Percentiles rank a stretch among this genome's conserved stretches.
Evolutionary conservation across 305 asterid species (phyloP).

Genomic region (Plantago coronopus): DNA sequence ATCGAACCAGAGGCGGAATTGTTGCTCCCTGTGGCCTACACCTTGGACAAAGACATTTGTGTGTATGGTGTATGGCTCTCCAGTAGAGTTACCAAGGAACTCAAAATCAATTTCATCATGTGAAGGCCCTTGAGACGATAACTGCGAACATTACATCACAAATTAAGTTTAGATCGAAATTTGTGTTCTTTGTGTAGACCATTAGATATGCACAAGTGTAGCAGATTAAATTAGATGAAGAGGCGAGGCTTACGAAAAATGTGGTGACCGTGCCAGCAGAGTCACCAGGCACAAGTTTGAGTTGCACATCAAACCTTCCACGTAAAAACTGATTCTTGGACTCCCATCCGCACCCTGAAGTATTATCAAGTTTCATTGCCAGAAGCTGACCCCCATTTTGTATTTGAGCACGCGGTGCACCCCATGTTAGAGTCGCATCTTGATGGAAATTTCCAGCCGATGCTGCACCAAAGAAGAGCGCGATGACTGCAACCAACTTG

Average conservation of each 20-base stretch:
- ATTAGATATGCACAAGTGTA: background rate
- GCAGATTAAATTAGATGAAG: background rate
- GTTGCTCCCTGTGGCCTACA: too few relatives aligned
- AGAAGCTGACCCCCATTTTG: slow-evolving; percentile 41
- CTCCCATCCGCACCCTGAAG: too few relatives aligned
- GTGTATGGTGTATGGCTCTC: background rate
- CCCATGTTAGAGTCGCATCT: slow-evolving; percentile 38
- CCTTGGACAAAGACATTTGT: background rate
- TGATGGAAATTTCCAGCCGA: slow-evolving; percentile 50
- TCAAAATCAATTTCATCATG: background rate
- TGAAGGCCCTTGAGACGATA: background rate
- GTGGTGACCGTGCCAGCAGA: slow-evolving; percentile 63
- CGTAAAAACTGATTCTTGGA: too few relatives aligned
- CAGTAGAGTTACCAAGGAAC: background rate
- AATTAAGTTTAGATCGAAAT: too few relatives aligned
- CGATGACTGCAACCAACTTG: slow-evolving; percentile 15
- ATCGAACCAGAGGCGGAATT: background rate
- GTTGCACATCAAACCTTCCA: too few relatives aligned
- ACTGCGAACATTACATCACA: background rate
- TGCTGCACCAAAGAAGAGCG: slow-evolving; percentile 25
- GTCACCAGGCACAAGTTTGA: too few relatives aligned
- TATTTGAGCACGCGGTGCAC: slow-evolving; percentile 44
- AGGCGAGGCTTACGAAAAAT: slow-evolving; percentile 35
- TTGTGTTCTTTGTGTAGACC: too few relatives aligned
- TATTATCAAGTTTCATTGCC: slow-evolving; percentile 39